phyloP scores from a whole-genome alignment of 257 asterid genomes.

The Solanum acaule region DNA sequence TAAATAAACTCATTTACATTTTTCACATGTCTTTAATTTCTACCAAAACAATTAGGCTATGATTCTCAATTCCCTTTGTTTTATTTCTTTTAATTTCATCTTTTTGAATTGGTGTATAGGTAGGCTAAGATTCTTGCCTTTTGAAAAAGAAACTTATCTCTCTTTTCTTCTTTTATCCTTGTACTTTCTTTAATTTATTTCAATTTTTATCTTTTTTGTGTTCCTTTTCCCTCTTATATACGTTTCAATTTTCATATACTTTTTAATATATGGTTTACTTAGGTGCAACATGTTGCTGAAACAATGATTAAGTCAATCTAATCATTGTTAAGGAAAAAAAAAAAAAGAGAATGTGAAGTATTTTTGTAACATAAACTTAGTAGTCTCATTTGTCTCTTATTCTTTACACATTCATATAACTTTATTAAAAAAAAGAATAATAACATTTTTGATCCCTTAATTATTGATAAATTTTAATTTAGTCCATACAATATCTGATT shows the following conservation, averaged over 20 bases:
- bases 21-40: not conserved
- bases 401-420: not conserved
- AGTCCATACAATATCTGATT: not conserved
- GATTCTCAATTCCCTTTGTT: not conserved
- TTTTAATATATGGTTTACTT: not conserved
- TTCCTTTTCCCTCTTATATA: not conserved
- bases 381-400: not conserved
- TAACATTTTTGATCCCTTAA: not conserved
- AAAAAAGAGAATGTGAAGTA: not conserved
- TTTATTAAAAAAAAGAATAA: not conserved
- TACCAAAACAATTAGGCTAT: not conserved
- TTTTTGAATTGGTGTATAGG: not conserved
- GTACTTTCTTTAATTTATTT: not conserved
- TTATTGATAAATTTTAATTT: not conserved
- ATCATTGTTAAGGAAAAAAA: not conserved
- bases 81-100: not conserved
- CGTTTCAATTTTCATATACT: not conserved
- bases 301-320: not conserved
- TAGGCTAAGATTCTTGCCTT: not conserved
- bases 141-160: not conserved
- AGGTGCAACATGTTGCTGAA: not conserved
- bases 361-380: not conserved
- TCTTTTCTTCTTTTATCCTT: not conserved
- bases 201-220: not conserved
- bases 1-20: not conserved